Base-by-base conservation (phyloP, 306 rosid genomes). In the Fragaria nilgerrensis region DNA sequence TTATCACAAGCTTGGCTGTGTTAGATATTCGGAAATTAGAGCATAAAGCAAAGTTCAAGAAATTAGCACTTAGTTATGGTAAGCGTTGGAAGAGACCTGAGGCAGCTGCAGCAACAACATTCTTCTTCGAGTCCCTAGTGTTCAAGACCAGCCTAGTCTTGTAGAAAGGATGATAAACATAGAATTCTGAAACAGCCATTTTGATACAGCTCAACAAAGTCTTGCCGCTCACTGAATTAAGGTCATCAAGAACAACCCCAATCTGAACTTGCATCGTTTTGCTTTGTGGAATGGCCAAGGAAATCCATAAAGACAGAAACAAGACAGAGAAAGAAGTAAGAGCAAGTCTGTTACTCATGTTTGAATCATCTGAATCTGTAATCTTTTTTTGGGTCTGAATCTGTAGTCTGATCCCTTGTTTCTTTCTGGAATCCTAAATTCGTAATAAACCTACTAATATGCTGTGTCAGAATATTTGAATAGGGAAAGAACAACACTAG, bases 161-260 rank as follows among this genome's bases (percentile, higher is more conserved):
- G 82, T 73, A 82, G 50, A 19, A 3, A 32, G 49, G 5, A 50
- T 65, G 74, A 37, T 39, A 56, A 29, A 34, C 37, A 77, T 82
- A 82, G 72, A 82, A 82, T 29, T 82, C 81, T 3, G 82, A 73
- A 12, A 82, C 66, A 29, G 81, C 81, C 75, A 82, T 63, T 13
- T 82, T 50, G 66, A 82, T 77, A 45, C 12, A 77, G 49, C 72
- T 72, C 75, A 55, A 22, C 27, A 29, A 9, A 22, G 23, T 9
- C 63, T 56, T 84, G 29, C 84, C 86, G 12, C 37, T 48, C 7
- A 3, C 58, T 36, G 72, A 72, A 0, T 15, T 86, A 64, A 82
- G 12, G 78, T 88, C 63, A 56, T 22, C 80, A 50, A 84, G 76
- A 39, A 88, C 59, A 2, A 64, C 77, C 19, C 92, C 92, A 0